Percentiles rank a stretch among this genome's conserved stretches.
Conservation (phyloP, 2,329 filamentous ascomycete species). For the Microsporum audouinii region DNA sequence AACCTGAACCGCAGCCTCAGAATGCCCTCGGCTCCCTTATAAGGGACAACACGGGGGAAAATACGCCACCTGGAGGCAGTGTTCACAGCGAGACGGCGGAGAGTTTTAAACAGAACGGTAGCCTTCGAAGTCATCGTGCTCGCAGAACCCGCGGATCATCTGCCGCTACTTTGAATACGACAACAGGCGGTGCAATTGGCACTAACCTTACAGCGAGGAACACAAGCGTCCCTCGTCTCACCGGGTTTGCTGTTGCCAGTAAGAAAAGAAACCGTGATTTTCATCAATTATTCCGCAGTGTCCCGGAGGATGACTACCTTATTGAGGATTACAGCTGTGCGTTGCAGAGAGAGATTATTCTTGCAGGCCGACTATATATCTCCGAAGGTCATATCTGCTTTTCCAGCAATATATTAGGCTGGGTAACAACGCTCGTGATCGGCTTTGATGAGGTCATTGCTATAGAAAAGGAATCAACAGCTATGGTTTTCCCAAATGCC, state of each 20-base stretch:
- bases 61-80: conserved; percentile 55
- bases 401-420: conserved; percentile 96
- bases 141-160: conserved; percentile 77
- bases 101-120: conserved; percentile 51
- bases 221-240: conserved; percentile 60
- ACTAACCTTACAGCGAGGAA: conserved; percentile 52
- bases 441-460: conserved; percentile 97
- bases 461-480: conserved; percentile 92
- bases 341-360: conserved; percentile 84
- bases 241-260: conserved; percentile 89
- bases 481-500: conserved; percentile 90
- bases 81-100: conserved; percentile 49
- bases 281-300: conserved; percentile 84
- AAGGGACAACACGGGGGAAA: conserved; percentile 41
- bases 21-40: conserved; percentile 12
- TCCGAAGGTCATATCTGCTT: conserved; percentile 97
- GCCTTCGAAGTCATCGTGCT: conserved; percentile 54
- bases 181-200: conserved; percentile 58
- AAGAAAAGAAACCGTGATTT: conserved; percentile 96
- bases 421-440: conserved; percentile 95
- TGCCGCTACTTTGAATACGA: conserved; percentile 55
- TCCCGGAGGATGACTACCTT: conserved; percentile 93
- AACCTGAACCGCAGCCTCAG: conserved; percentile 23
- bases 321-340: conserved; percentile 99
- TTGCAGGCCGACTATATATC: conserved; percentile 87